These are phyloP conservation scores for Xylariaceae sp. DNA, from an alignment of 2,329 filamentous ascomycete species.

Conservation along the genomic window DNA sequence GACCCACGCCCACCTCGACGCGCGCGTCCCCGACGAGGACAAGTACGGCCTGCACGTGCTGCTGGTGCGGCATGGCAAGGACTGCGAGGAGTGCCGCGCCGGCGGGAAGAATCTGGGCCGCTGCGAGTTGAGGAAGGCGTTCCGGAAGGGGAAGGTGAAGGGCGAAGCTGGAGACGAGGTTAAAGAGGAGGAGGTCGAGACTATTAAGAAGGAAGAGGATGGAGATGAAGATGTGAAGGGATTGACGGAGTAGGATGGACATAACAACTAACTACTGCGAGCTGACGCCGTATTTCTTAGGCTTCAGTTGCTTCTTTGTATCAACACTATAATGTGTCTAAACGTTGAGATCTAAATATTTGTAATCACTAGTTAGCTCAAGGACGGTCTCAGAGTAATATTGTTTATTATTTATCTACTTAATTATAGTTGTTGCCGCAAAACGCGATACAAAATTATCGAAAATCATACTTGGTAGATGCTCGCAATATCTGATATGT, in stretches of 20 bases:
- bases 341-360: too few species aligned
- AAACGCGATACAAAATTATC: too few species aligned
- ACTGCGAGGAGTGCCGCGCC: slow-evolving; percentile 52
- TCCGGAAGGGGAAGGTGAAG: slow-evolving; percentile 38
- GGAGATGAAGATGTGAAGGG: slow-evolving; percentile 4
- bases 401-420: too few species aligned
- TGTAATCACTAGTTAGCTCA: too few species aligned
- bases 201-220: slow-evolving; percentile 15
- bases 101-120: slow-evolving; percentile 48
- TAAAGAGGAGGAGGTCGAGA: slow-evolving; percentile 18
- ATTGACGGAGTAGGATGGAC: background rate
- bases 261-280: background rate
- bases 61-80: slow-evolving; percentile 54
- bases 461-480: too few species aligned
- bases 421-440: too few species aligned
- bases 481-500: too few species aligned
- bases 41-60: slow-evolving; percentile 59
- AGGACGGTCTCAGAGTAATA: too few species aligned
- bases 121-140: slow-evolving; percentile 50
- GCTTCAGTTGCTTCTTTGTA: too few species aligned
- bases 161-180: slow-evolving; percentile 25
- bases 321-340: too few species aligned
- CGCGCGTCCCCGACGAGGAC: slow-evolving; percentile 51
- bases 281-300: too few species aligned
- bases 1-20: slow-evolving; percentile 57